Percentiles rank a stretch among this genome's conserved stretches.
These are phyloP conservation scores for Trichosporon sp. DNA, from an alignment of 1,284 basidiomycete species.

Conservation along the genomic window DNA sequence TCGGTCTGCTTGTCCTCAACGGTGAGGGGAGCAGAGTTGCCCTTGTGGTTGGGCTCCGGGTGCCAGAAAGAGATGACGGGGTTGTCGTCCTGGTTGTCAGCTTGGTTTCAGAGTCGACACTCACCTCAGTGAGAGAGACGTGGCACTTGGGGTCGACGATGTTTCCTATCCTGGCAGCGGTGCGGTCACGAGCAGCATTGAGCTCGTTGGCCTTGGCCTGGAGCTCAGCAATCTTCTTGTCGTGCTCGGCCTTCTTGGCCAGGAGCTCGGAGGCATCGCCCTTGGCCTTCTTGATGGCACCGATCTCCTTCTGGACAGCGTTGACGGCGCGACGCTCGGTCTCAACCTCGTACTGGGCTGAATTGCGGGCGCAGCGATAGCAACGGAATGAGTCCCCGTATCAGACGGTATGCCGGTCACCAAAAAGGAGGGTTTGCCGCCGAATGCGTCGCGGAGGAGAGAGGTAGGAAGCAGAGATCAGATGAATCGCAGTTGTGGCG, in stretches of 20 bases:
- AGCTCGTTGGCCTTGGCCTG: constrained; percentile 70
- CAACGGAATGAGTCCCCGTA: background rate
- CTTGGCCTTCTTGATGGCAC: constrained; percentile 90
- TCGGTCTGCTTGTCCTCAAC: constrained; percentile 58
- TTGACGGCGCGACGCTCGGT: constrained; percentile 77
- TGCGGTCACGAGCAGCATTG: constrained; percentile 62
- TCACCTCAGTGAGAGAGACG: constrained; percentile 80
- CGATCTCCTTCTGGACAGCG: constrained; percentile 87
- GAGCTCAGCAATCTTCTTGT: constrained; percentile 63
- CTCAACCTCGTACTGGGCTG: constrained; percentile 81
- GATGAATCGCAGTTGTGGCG: background rate
- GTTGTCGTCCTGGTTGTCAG: constrained; percentile 72
- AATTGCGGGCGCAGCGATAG: background rate
- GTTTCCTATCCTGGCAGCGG: constrained; percentile 81
- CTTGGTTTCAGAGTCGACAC: constrained; percentile 15
- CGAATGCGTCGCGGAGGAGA: background rate
- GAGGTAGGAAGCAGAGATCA: background rate
- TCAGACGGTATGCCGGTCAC: background rate
- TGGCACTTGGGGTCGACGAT: constrained; percentile 83
- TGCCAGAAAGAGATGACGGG: constrained; percentile 74
- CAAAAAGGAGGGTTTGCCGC: background rate
- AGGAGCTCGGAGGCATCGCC: constrained; percentile 80
- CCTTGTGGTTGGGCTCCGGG: constrained; percentile 65
- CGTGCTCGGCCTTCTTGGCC: constrained; percentile 70
- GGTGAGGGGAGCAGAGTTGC: constrained; percentile 45